phyloP scores from a whole-genome alignment of 2,329 filamentous ascomycete genomes.

The Colletotrichum limetticola region DNA sequence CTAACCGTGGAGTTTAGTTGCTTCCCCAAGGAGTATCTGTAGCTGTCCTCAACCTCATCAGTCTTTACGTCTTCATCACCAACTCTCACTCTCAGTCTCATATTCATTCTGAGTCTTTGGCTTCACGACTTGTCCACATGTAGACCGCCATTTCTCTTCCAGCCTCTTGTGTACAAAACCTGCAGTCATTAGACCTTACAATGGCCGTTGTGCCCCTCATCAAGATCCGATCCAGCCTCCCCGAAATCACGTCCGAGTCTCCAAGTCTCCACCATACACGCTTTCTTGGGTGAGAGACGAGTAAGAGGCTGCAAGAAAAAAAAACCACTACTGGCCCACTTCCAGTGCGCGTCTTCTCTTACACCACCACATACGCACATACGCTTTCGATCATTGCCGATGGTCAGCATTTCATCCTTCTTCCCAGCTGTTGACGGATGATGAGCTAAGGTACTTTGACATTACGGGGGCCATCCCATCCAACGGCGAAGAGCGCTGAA shows the following conservation, averaged over 20 bases:
- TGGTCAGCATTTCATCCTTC: slow-evolving; percentile 21
- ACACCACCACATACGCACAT: neutral
- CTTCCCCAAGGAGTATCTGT: neutral
- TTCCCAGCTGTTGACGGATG: neutral
- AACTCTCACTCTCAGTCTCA: neutral
- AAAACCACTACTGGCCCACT: slow-evolving; percentile 14
- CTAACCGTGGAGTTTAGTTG: slow-evolving; percentile 4
- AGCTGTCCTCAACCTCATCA: neutral
- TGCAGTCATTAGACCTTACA: slow-evolving; percentile 8
- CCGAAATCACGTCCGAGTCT: slow-evolving; percentile 38
- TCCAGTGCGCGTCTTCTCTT: slow-evolving; percentile 32
- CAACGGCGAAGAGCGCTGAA: slow-evolving; percentile 34
- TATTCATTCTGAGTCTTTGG: neutral
- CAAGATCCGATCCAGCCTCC: slow-evolving; percentile 34
- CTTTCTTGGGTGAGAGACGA: neutral
- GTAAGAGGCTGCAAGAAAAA: neutral
- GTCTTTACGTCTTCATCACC: neutral
- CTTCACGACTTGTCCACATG: neutral
- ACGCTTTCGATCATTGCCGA: slow-evolving; percentile 1
- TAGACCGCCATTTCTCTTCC: slow-evolving; percentile 24
- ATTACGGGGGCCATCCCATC: slow-evolving; percentile 3
- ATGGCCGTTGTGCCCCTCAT: slow-evolving; percentile 17
- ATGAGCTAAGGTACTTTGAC: neutral
- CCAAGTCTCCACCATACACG: slow-evolving; percentile 14
- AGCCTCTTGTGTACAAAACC: slow-evolving; percentile 18